Evolutionary conservation across 164 flowering plant species (phyloP), one percentile per base, ranked within the genome.

Genomic region (Macadamia tetraphylla): DNA sequence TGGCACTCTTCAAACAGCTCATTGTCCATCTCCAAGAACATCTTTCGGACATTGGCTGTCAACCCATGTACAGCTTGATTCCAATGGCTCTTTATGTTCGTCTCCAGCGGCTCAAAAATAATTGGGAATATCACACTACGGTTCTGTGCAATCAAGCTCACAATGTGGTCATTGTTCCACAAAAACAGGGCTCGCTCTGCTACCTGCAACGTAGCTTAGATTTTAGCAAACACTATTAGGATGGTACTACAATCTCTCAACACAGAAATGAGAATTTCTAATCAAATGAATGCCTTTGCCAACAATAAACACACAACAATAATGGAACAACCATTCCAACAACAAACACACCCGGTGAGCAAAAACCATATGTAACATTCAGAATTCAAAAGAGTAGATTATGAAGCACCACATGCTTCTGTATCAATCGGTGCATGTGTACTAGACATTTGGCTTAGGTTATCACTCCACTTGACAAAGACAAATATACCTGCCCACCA

Each of bases 131-230:
- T 75, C 46, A 82, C 85, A 42, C 46, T 67, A 6, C 90, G 78
- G 66, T 90, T 88, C 71, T 87, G 96, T 30, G 93, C 93, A 42
- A 90, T 90, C 63, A 90, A 78, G 79, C 87, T 76, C 68, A 90
- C 91, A 30, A 90, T 80, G 70, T 90, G 93, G 57, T 90, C 96
- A 52, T 88, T 90, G 64, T 90, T 90, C 96, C 96, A 90, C 70
- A 90, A 76, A 73, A 88, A 90, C 53, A 90, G 87, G 18, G 93
- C 86, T 58, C 96, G 77, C 71, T 90, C 96, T 31, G 96, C 91
- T 15, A 90, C 93, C 96, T 90, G 90, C 67, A 69, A 76, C 62
- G 65, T 14, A 53, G 57, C 57, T 53, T 14, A 4, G 17, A 3
- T 23, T 11, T 53, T 14, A 53, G 57, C 17, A 53, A 53, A 53